phyloP scores from a whole-genome alignment of 257 asterid genomes.

The Ballota nigra region DNA sequence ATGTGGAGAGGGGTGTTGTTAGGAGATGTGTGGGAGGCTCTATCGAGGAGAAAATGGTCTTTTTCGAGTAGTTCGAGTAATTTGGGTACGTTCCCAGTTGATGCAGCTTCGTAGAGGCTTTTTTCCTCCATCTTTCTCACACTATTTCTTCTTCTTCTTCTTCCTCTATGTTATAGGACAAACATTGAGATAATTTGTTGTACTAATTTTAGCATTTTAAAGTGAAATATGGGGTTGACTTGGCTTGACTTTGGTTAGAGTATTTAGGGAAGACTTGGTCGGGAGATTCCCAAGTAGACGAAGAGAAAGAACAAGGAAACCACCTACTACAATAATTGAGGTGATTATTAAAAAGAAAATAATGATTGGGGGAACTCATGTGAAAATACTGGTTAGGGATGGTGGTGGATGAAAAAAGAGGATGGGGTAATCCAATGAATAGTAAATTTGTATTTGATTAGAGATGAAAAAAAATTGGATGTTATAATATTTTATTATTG shows the following conservation, averaged over 20 bases:
- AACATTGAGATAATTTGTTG: no score
- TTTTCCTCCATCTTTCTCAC: conserved; percentile 25
- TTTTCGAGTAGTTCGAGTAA: conserved; percentile 26
- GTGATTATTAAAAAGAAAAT: background rate
- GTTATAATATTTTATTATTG: no score
- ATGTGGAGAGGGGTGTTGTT: conserved; percentile 47
- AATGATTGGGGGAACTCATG: background rate
- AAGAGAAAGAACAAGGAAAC: conserved; percentile 12
- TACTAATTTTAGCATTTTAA: no score
- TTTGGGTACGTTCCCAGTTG: conserved; percentile 18
- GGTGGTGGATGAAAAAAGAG: no score
- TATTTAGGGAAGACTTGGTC: conserved; percentile 13
- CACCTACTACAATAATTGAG: background rate
- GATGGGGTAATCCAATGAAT: no score
- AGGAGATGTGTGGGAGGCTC: conserved; percentile 30
- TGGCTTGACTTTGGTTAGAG: conserved; percentile 11
- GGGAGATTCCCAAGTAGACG: background rate
- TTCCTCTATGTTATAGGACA: no score
- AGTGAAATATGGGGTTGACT: background rate
- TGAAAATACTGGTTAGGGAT: background rate
- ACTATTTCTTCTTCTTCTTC: no score
- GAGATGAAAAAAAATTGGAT: no score
- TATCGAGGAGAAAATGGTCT: conserved; percentile 37
- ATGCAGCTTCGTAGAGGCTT: conserved; percentile 40
- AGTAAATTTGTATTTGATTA: no score